A percentile compares a stretch with the other conserved stretches of the same genome.
These are phyloP conservation scores for Neospermospora avenae DNA, from an alignment of 2,329 filamentous ascomycete species.

Conservation along the genomic window DNA sequence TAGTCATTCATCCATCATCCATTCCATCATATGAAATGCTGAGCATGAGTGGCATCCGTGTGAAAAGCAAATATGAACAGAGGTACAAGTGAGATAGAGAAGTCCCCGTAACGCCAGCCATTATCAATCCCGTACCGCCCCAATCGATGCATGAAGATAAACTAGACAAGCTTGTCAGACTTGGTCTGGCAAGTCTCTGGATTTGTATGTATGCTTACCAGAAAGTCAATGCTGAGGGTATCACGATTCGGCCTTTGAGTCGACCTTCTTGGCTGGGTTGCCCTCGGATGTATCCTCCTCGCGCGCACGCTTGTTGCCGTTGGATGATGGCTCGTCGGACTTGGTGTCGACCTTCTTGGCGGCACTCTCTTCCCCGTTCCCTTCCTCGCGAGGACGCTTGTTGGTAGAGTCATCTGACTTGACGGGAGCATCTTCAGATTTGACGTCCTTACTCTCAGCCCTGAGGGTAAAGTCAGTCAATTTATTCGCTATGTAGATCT, in stretches of 20 bases:
- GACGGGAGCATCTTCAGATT: constrained; percentile 10
- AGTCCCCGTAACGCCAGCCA: background rate
- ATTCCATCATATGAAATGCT: background rate
- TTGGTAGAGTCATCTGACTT: background rate
- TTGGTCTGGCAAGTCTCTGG: background rate
- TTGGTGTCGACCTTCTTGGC: constrained; percentile 15
- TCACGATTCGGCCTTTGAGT: constrained; percentile 38
- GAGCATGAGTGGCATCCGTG: background rate
- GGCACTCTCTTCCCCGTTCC: background rate
- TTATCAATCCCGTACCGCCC: background rate
- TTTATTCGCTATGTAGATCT: no score
- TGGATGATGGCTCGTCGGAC: constrained; percentile 22
- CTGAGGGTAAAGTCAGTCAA: constrained; percentile 20
- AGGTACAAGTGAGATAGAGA: background rate
- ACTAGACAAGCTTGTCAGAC: background rate
- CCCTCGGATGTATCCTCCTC: constrained; percentile 16
- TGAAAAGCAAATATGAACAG: background rate
- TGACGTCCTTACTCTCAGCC: constrained; percentile 16
- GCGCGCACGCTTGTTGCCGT: constrained; percentile 24
- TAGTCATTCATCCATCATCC: background rate
- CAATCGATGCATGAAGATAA: constrained; percentile 5
- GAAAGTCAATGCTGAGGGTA: constrained; percentile 21
- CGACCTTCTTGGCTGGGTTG: constrained; percentile 12
- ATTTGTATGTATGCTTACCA: background rate
- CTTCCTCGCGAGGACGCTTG: background rate